Evolutionary conservation across 1,139 yeast species (phyloP).

Genomic region (Nakaseomyces uthaithaninus): DNA sequence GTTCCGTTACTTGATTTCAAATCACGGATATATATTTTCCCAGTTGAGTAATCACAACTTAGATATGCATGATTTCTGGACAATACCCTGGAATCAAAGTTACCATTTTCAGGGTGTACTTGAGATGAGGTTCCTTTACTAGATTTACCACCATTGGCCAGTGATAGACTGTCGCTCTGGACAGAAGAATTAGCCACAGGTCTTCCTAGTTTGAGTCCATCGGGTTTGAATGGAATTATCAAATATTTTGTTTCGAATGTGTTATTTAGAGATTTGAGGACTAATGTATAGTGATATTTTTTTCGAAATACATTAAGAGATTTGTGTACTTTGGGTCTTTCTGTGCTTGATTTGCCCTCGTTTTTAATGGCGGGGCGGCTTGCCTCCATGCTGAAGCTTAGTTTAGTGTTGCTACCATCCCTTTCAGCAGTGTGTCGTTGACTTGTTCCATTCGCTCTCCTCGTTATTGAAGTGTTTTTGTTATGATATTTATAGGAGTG

Average conservation of each 20-base stretch:
- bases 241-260: constrained; percentile 76
- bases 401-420: background rate
- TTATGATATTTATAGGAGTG: no score
- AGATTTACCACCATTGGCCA: constrained; percentile 36
- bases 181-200: constrained; percentile 47
- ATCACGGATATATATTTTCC: constrained; percentile 70
- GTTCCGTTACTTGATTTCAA: constrained; percentile 93
- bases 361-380: background rate
- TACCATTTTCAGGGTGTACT: constrained; percentile 66
- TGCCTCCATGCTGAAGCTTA: background rate
- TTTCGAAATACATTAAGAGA: constrained; percentile 19
- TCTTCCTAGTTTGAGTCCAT: constrained; percentile 78
- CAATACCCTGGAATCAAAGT: constrained; percentile 84
- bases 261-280: constrained; percentile 66
- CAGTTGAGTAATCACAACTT: constrained; percentile 56
- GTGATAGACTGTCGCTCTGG: constrained; percentile 11
- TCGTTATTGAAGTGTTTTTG: no score
- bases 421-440: no score
- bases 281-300: constrained; percentile 41
- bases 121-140: constrained; percentile 13
- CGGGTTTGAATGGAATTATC: constrained; percentile 74
- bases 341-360: background rate
- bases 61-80: constrained; percentile 89
- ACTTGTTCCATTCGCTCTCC: no score
- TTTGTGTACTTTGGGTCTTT: background rate